phyloP scores from a whole-genome alignment of 352 stramenopile genomes.

The Globisporangium apiculatum region DNA sequence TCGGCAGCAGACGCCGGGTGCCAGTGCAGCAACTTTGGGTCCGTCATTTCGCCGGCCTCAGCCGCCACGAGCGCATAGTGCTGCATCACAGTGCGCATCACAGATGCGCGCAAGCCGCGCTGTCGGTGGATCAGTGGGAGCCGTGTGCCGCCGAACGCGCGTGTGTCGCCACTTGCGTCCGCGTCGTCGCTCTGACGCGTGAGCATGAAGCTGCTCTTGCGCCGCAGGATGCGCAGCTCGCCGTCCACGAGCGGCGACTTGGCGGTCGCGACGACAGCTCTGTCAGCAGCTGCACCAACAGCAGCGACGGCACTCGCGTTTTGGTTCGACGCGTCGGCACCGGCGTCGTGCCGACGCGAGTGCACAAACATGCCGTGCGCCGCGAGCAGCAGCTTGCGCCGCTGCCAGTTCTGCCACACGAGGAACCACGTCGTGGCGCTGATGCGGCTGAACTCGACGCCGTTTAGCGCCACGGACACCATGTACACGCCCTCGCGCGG shows the following conservation, averaged over 20 bases:
- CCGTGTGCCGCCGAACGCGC: conserved; percentile 5
- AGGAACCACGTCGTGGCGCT: conserved; percentile 61
- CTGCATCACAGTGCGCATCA: conserved; percentile 13
- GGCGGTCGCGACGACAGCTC: background rate
- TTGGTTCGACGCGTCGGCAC: background rate
- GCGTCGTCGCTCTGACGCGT: conserved; percentile 5
- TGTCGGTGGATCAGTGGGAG: conserved; percentile 12
- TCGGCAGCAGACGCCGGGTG: conserved; percentile 36
- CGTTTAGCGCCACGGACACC: conserved; percentile 57
- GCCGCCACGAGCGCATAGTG: conserved; percentile 12
- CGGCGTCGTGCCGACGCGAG: conserved; percentile 1
- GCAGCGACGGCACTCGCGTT: background rate
- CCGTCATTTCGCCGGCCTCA: conserved; percentile 20
- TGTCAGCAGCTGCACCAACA: too few relatives aligned
- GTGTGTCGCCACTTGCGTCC: background rate
- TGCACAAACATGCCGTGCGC: conserved; percentile 29
- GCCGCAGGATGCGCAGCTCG: conserved; percentile 13
- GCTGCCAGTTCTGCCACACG: conserved; percentile 83
- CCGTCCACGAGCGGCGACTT: conserved; percentile 3
- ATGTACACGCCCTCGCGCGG: conserved; percentile 60
- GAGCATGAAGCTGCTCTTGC: conserved; percentile 43
- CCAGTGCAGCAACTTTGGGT: conserved; percentile 47
- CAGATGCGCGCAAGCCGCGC: conserved; percentile 2
- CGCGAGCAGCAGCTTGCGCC: conserved; percentile 38
- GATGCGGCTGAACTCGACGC: conserved; percentile 50